Conservation (phyloP, 306 rosid species). For the Malus fusca region DNA sequence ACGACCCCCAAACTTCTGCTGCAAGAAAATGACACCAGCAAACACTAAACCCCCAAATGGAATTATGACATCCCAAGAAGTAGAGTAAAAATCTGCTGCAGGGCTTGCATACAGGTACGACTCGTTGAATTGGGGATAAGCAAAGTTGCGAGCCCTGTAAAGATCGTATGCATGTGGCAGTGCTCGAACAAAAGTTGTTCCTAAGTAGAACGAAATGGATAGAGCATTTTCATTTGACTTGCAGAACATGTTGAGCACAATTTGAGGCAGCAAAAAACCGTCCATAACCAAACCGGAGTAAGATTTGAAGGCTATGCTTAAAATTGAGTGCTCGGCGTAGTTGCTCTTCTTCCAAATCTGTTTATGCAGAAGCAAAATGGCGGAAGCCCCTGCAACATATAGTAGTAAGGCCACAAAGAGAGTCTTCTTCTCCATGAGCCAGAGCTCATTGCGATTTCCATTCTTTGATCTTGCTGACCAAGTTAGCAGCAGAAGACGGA, state of each 20-base stretch:
- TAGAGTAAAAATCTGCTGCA: conserved; percentile 38
- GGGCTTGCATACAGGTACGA: conserved; percentile 42
- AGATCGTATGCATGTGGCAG: conserved; percentile 60
- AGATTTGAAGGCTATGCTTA: not conserved
- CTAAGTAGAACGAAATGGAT: conserved; percentile 38
- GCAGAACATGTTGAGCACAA: conserved; percentile 26
- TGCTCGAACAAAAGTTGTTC: conserved; percentile 46
- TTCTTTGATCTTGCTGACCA: conserved; percentile 39
- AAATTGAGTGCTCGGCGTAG: conserved; percentile 9
- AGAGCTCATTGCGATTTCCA: conserved; percentile 17
- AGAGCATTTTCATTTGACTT: conserved; percentile 28
- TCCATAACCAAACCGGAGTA: conserved; percentile 27
- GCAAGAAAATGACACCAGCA: conserved; percentile 47
- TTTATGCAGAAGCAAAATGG: not conserved
- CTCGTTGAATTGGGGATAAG: not conserved
- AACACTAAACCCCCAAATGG: conserved; percentile 36
- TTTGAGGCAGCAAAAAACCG: conserved; percentile 61
- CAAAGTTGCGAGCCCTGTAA: conserved; percentile 23
- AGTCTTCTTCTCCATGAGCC: conserved; percentile 37
- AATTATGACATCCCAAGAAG: conserved; percentile 47
- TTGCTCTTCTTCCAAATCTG: conserved; percentile 17
- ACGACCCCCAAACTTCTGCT: conserved; percentile 47
- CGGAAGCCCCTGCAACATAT: not conserved
- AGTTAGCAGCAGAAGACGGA: conserved; percentile 43
- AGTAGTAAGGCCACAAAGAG: conserved; percentile 23